Evolutionary conservation across 106 monocot genomes (phyloP), one percentile per base, ranked within the genome.

Genomic region (Posidonia australis): DNA sequence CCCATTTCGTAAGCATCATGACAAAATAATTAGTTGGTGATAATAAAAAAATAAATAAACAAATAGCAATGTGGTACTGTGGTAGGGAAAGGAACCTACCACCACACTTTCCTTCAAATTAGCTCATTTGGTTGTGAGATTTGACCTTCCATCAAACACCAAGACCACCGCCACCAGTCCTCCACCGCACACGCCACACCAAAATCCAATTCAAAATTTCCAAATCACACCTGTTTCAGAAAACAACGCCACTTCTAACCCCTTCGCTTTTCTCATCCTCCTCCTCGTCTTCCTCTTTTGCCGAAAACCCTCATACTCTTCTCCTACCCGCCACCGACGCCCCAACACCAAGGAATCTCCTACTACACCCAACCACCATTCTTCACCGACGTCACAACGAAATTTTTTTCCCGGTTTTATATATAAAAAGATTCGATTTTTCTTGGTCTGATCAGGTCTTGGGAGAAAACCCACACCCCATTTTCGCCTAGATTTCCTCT

Each of bases 61-160:
- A n/a, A n/a, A n/a, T n/a, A n/a, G n/a, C n/a, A n/a, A n/a, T n/a
- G n/a, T n/a, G n/a, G n/a, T n/a, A n/a, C n/a, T n/a, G n/a, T n/a
- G n/a, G n/a, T n/a, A n/a, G n/a, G 55, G 60, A 60, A 60, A 60
- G 29, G 32, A 60, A 60, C 60, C 60, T 29, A 29, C 12, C 60
- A 41, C 60, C 60, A 2, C 19, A 13, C 32, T 11, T 32, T 14
- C 11, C 14, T 5, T 16, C 7, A 0, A 10, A 30, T n/a, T n/a
- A n/a, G n/a, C n/a, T n/a, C n/a, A n/a, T n/a, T n/a, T 43, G 20
- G 21, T 44, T 42, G n/a, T 7, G 19, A 44, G n/a, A 43, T 62
- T 18, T 31, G 58, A 58, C 58, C 28, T 58, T 30, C 26, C 30
- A 58, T 58, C 58, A 0, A 30, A 58, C 58, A 18, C 30, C 58